These are phyloP conservation scores for Paraconiothyrium sp. DNA, from an alignment of 2,329 filamentous ascomycete species.

Conservation along the genomic window DNA sequence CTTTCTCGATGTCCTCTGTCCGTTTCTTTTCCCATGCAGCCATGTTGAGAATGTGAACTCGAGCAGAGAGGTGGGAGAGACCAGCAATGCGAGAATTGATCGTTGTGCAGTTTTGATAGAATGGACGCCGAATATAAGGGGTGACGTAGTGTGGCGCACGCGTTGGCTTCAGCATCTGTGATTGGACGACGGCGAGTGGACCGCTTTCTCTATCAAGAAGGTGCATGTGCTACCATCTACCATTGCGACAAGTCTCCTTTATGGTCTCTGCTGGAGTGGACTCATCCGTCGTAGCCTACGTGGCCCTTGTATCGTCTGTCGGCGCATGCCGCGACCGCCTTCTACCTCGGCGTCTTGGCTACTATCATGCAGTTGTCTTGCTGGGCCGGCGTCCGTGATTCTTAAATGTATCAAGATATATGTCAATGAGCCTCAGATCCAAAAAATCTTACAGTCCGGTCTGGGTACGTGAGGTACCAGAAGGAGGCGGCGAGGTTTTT, in stretches of 20 bases:
- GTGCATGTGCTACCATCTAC: neutral
- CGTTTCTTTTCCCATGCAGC: conserved; percentile 24
- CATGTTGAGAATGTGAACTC: conserved; percentile 21
- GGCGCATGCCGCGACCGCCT: no score
- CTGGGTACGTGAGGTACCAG: no score
- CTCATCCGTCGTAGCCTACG: neutral
- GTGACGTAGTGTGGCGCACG: conserved; percentile 14
- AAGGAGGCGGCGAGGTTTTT: no score
- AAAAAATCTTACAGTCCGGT: no score
- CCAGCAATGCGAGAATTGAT: neutral
- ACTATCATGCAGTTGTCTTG: no score
- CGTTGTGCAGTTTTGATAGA: neutral
- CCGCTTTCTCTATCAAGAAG: conserved; percentile 5
- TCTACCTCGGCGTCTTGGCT: no score
- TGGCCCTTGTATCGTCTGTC: neutral
- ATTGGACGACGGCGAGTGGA: conserved; percentile 3
- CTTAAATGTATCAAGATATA: no score
- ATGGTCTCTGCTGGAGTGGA: neutral
- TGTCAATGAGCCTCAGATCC: no score
- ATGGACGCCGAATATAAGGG: neutral
- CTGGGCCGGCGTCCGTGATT: no score
- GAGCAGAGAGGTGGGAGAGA: neutral
- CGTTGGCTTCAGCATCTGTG: neutral
- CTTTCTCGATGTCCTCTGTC: conserved; percentile 20
- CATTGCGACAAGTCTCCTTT: neutral